Evolutionary conservation across 345 rosid genomes (phyloP).

Genomic region (Linum usitatissimum): DNA sequence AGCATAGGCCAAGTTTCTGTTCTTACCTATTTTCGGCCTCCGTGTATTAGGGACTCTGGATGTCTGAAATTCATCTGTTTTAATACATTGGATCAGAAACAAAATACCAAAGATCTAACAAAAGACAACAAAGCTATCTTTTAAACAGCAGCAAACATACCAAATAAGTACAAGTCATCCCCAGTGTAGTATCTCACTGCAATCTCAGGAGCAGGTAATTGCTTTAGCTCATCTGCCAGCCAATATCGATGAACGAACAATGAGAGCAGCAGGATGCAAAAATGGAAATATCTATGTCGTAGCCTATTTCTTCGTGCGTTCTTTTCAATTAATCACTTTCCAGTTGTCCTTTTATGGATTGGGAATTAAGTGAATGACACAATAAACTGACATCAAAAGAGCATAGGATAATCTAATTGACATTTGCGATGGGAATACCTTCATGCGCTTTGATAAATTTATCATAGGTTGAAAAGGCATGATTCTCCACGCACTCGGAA

Average conservation of each 20-base stretch:
- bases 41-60: constrained; percentile 74
- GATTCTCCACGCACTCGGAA: constrained; percentile 89
- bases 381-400: constrained; percentile 4
- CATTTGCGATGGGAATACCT: constrained; percentile 32
- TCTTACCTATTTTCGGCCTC: constrained; percentile 77
- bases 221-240: constrained; percentile 67
- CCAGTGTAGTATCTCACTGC: constrained; percentile 87
- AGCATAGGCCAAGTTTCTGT: background rate
- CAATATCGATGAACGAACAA: constrained; percentile 7
- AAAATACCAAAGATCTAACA: background rate
- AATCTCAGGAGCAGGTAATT: constrained; percentile 75
- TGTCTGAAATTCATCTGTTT: constrained; percentile 90
- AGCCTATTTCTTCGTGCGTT: background rate
- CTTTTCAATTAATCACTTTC: background rate
- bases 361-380: constrained; percentile 2
- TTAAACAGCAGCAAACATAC: constrained; percentile 31
- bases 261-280: background rate
- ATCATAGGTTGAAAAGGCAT: constrained; percentile 90
- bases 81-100: constrained; percentile 3
- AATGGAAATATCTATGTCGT: background rate
- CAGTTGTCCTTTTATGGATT: background rate
- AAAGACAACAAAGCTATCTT: background rate
- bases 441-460: constrained; percentile 77
- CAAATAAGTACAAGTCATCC: constrained; percentile 80
- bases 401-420: background rate